Evolutionary conservation across 2,329 filamentous ascomycete species (phyloP).

Genomic region (Colletotrichum sansevieriae): DNA sequence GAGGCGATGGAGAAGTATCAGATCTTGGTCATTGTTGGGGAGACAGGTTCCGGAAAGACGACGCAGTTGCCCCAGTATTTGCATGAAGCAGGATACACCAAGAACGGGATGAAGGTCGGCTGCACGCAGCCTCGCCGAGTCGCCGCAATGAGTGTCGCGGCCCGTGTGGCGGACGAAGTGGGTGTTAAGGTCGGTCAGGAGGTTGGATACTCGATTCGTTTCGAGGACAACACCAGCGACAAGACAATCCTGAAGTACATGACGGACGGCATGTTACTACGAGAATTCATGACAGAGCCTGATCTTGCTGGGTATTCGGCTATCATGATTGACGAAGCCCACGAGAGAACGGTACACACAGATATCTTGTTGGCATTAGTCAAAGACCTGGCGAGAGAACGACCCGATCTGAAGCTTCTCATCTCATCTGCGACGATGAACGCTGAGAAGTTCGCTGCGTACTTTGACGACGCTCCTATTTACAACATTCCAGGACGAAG

Average conservation of each 20-base stretch:
- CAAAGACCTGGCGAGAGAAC: constrained; percentile 86
- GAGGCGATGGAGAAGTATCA: constrained; percentile 89
- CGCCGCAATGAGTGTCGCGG: constrained; percentile 97
- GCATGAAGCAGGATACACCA: constrained; percentile 90
- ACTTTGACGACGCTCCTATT: constrained; percentile 93
- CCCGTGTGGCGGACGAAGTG: constrained; percentile 94
- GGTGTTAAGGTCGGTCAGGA: constrained; percentile 90
- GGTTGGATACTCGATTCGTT: constrained; percentile 94
- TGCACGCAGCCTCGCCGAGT: constrained; percentile 96
- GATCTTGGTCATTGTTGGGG: constrained; percentile 90
- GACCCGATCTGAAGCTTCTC: constrained; percentile 88
- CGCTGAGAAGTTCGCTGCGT: constrained; percentile 89
- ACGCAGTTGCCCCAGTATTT: constrained; percentile 96
- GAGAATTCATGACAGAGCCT: constrained; percentile 91
- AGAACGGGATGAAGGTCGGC: constrained; percentile 85
- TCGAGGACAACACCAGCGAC: constrained; percentile 91
- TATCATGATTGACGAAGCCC: constrained; percentile 97
- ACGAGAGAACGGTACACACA: constrained; percentile 91
- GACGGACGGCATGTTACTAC: constrained; percentile 95
- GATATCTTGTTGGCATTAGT: constrained; percentile 90
- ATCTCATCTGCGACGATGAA: constrained; percentile 97
- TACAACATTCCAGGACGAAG: constrained; percentile 93
- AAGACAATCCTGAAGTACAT: constrained; percentile 96
- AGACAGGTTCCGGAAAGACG: constrained; percentile 95
- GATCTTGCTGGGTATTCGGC: constrained; percentile 85